These are phyloP conservation scores for Rutstroemia sp. DNA, from an alignment of 2,329 filamentous ascomycete species.

Conservation along the genomic window DNA sequence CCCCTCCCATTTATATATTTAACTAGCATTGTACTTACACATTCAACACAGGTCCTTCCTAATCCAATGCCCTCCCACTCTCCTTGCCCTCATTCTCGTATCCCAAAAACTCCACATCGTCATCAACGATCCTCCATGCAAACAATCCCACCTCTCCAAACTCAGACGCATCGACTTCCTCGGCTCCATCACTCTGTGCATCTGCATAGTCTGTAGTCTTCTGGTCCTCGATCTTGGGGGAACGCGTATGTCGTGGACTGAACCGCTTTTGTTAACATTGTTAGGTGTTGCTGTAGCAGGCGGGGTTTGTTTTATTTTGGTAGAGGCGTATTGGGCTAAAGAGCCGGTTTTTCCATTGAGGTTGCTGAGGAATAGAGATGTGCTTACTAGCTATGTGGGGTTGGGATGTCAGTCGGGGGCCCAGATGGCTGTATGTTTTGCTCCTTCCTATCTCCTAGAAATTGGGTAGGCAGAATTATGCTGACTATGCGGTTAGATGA, in stretches of 20 bases:
- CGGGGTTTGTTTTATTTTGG: conserved; percentile 14
- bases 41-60: conserved; percentile 41
- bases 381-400: conserved; percentile 46
- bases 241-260: conserved; percentile 33
- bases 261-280: conserved; percentile 29
- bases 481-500: conserved; percentile 34
- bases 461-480: not conserved
- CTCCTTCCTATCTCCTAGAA: not conserved
- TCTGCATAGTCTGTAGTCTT: conserved; percentile 37
- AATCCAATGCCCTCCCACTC: conserved; percentile 48
- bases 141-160: conserved; percentile 14
- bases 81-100: conserved; percentile 40
- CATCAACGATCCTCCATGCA: not conserved
- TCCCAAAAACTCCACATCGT: conserved; percentile 16
- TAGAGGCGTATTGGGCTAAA: conserved; percentile 32
- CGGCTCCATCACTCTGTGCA: conserved; percentile 41
- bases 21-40: not conserved
- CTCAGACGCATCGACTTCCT: conserved; percentile 48
- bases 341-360: conserved; percentile 53
- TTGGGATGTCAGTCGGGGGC: conserved; percentile 45
- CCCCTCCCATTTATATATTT: not conserved
- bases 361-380: conserved; percentile 43
- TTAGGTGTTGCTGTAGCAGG: conserved; percentile 24
- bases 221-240: conserved; percentile 43
- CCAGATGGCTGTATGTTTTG: conserved; percentile 43